Evolutionary conservation across 345 rosid species (phyloP).

Genomic region (Toxicodendron radicans): DNA sequence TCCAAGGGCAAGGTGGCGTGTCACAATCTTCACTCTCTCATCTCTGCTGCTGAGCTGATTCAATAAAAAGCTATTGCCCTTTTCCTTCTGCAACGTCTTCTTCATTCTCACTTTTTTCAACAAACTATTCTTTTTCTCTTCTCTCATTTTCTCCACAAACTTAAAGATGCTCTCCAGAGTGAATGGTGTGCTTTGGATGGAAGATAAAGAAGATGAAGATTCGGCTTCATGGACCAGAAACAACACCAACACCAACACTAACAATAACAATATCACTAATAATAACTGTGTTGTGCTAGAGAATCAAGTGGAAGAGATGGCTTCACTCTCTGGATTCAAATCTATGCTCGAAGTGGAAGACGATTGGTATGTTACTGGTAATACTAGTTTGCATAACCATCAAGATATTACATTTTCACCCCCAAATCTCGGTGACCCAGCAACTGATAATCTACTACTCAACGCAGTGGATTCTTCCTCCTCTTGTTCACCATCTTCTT

Average conservation of each 20-base stretch:
- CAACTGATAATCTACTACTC: conserved; percentile 38
- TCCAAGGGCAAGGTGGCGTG: conserved; percentile 16
- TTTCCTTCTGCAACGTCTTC: conserved; percentile 44
- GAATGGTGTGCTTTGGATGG: conserved; percentile 37
- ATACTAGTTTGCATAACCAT: conserved; percentile 31
- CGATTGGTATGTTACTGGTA: conserved; percentile 47
- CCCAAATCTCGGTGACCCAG: conserved; percentile 42
- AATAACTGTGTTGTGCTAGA: conserved; percentile 21
- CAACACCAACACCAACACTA: conserved; percentile 15
- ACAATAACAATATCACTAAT: conserved; percentile 9
- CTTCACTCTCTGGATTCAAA: conserved; percentile 43
- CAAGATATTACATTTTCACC: conserved; percentile 47
- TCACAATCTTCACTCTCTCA: conserved; percentile 5
- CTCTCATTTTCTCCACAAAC: conserved; percentile 14
- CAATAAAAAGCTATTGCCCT: conserved; percentile 35
- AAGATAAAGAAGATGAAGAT: conserved; percentile 36
- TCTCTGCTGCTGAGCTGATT: conserved; percentile 8
- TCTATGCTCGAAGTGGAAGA: conserved; percentile 58
- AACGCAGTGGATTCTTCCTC: conserved; percentile 54
- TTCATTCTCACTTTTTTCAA: conserved; percentile 8
- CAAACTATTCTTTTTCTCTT: not conserved
- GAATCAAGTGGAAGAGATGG: conserved; percentile 40
- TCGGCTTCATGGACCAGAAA: conserved; percentile 33
- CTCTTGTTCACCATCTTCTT: conserved; percentile 57
- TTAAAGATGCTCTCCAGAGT: conserved; percentile 40